Conservation (phyloP, 2,329 filamentous ascomycete genomes). For the Phoma sp. region DNA sequence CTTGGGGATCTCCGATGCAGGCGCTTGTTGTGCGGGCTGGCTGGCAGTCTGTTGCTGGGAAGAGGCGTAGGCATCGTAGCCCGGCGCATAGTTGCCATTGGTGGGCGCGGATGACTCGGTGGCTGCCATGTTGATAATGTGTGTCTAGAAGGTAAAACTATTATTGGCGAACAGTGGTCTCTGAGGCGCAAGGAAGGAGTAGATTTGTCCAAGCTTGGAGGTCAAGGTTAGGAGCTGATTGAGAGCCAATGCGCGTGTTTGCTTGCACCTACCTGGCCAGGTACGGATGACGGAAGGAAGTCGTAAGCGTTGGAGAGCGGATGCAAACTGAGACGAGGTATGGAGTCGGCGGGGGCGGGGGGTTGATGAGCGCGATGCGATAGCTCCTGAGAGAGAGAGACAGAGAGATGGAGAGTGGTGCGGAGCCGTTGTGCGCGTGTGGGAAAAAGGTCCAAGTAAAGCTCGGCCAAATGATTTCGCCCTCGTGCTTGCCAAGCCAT, state of each 20-base stretch:
- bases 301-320: constrained; percentile 5
- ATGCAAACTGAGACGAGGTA: constrained; percentile 6
- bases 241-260: constrained; percentile 11
- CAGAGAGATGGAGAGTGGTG: constrained; percentile 7
- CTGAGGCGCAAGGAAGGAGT: constrained; percentile 14
- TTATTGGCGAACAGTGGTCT: background rate
- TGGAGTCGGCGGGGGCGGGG: constrained; percentile 7
- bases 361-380: constrained; percentile 9
- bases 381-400: constrained; percentile 3
- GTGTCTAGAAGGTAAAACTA: constrained; percentile 11
- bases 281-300: constrained; percentile 20
- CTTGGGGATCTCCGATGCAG: constrained; percentile 65
- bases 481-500: constrained; percentile 17
- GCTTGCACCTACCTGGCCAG: constrained; percentile 24
- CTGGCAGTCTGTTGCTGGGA: constrained; percentile 36
- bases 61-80: constrained; percentile 48
- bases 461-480: constrained; percentile 12
- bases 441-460: constrained; percentile 8
- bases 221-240: constrained; percentile 10
- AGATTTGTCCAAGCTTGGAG: constrained; percentile 10
- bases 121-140: constrained; percentile 41
- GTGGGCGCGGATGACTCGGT: constrained; percentile 47
- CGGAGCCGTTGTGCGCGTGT: constrained; percentile 16
- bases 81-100: constrained; percentile 58
- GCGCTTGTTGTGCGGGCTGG: constrained; percentile 36